Conservation (phyloP, 805 yeast species). For the Ogataea nonfermentans region DNA sequence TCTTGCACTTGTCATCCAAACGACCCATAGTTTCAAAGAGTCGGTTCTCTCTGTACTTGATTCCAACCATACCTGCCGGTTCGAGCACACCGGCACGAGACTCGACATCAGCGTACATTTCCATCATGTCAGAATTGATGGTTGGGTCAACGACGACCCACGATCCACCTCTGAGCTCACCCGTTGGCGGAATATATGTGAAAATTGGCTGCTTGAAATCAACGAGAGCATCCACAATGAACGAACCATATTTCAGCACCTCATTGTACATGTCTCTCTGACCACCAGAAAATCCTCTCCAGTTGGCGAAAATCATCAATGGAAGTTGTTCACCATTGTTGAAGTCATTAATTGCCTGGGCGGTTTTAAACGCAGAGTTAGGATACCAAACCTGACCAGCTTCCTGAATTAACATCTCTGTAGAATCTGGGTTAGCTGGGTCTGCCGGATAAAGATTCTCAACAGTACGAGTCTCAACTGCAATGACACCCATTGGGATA, state of each 20-base stretch:
- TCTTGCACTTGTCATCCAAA: constrained; percentile 73
- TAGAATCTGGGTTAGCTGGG: constrained; percentile 96
- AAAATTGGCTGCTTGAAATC: constrained; percentile 96
- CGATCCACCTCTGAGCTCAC: constrained; percentile 99
- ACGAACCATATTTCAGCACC: constrained; percentile 94
- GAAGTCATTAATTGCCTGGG: constrained; percentile 97
- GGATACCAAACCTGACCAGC: constrained; percentile 99
- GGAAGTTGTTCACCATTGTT: constrained; percentile 98
- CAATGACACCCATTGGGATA: constrained; percentile 97
- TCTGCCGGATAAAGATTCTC: constrained; percentile 95
- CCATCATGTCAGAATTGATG: constrained; percentile 96
- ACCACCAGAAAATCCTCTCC: constrained; percentile 99
- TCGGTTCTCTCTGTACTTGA: constrained; percentile 94
- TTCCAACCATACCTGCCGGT: constrained; percentile 99
- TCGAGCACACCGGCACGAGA: constrained; percentile 97
- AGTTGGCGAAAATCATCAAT: constrained; percentile 94
- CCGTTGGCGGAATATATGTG: constrained; percentile 96
- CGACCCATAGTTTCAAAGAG: constrained; percentile 88
- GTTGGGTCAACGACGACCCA: constrained; percentile 99
- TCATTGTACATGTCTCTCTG: constrained; percentile 99
- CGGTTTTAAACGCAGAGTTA: constrained; percentile 97
- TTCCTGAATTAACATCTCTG: constrained; percentile 83
- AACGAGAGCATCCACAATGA: constrained; percentile 94
- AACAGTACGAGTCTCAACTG: constrained; percentile 86
- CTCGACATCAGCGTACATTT: constrained; percentile 96